Evolutionary conservation across 192 early-diverging fungal genomes (phyloP).

Genomic region (Backusella parvicylindrica): DNA sequence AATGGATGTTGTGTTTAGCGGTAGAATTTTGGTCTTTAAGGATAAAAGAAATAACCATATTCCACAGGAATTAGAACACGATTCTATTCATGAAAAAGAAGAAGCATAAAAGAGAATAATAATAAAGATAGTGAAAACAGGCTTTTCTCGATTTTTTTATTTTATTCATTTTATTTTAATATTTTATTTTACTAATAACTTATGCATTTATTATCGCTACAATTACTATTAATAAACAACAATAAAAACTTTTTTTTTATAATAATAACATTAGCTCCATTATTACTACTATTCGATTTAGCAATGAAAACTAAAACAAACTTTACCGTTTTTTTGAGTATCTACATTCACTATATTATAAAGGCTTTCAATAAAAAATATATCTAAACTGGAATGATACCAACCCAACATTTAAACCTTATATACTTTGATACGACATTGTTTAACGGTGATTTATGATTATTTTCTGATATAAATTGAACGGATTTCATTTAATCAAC

Average conservation of each 20-base stretch:
- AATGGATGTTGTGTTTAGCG: constrained; percentile 75
- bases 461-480: no score
- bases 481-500: no score
- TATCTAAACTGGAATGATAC: no score
- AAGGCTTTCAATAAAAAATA: no score
- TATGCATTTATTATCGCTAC: neutral
- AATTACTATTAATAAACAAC: neutral
- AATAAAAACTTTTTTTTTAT: neutral
- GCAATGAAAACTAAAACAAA: no score
- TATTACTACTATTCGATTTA: no score
- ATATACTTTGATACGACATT: no score
- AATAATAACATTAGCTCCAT: no score
- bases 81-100: neutral
- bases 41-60: neutral
- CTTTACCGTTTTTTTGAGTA: no score
- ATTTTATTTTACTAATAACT: neutral
- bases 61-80: neutral
- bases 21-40: constrained; percentile 7
- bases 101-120: neutral
- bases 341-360: no score
- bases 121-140: neutral
- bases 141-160: neutral
- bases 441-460: no score
- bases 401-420: no score
- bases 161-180: neutral